Evolutionary conservation across 2,329 filamentous ascomycete genomes (phyloP), one percentile per base, ranked within the genome.

Genomic region (Colletotrichum sojae): DNA sequence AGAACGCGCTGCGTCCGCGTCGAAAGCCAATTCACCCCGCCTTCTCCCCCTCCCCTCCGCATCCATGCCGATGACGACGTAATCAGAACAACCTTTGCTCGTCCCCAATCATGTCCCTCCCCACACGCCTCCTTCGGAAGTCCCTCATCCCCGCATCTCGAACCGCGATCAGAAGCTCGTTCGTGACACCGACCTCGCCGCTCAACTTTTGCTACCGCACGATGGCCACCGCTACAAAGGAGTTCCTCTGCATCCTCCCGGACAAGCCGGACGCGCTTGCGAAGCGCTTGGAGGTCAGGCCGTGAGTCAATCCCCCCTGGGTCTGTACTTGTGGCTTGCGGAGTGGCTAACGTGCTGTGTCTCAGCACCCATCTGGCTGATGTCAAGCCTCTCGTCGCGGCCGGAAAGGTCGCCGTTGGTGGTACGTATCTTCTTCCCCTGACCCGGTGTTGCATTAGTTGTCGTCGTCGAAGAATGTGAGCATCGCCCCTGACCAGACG

Each of bases 311-410:
- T 2, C 6, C 27, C 27, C 27, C 27, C 9, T 31, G 8, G 27
- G 8, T 8, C 8, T 31, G 9, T 31, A 9, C 22, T 22, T 22
- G 22, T 22, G 8, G 27, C 8, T 10, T 10, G 27, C 27, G 31
- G 31, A 10, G 31, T 36, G 31, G 31, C 31, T 36, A 2, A 36
- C 10, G 31, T 36, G 10, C 10, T 36, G 5, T 22, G 22, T 25
- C 22, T 25, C 22, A 69, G 66, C 13, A 48, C 55, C 10, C 66
- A 69, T 52, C 20, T 69, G n/a, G 66, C 62, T 22, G 51, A 59
- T 40, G 49, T 71, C 46, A 70, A 74, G 53, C 70, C 71, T 1
- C 55, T 73, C 27, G 71, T 72, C 39, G 67, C 69, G n/a, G 69
- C 64, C 5, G 70, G 72, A 20, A 70, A 59, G 39, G 46, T 74